Base-by-base conservation (phyloP, 495 filamentous ascomycete species). In the Neurospora pannonica region DNA sequence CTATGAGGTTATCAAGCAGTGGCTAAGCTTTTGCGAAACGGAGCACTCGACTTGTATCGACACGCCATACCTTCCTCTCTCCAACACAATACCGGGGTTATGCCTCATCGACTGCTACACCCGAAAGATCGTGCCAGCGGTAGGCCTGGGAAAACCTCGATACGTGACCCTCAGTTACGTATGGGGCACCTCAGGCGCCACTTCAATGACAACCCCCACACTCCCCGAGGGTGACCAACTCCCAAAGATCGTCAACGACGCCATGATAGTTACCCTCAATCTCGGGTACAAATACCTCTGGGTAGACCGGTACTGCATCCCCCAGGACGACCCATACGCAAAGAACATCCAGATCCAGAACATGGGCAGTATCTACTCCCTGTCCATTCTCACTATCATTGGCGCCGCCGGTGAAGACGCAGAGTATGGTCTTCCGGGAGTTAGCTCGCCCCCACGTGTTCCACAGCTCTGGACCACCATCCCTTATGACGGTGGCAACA, bases 351-450 rank as follows among this genome's bases (percentile, higher is more conserved):
- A 81, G 73, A 75, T 82, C 15, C 42, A 40, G 21, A 34, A 78
- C 10, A 83, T 84, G 80, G 77, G 78, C 38, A 11, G 70, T 0
- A 78, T 84, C 7, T 83, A 84, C 38, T 39, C 69, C 15, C 70
- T 31, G 34, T 75, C 74, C 0, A 28, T 46, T 1, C 34, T 80
- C 10, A 83, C 81, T 4, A 79, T 83, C 34, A 72, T 83, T 15
- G 79, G 75, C 19, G 81, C 78, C 19, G 75, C 74, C 10, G 80
- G 81, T 4, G 38, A 71, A 3, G 80, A 78, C 38, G 39, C 76
- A 28, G 37, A 21, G 19, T 72, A 76, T 21, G 81, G 82, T 4
- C 80, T 83, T 2, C 80, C 82, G 1, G 82, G 81, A 0, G 78
- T 82, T 24, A 38, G 40, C 28, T 21, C 8, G 17, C 70, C 28